phyloP scores from a whole-genome alignment of 805 yeast genomes.

The Pichia membranifaciens region DNA sequence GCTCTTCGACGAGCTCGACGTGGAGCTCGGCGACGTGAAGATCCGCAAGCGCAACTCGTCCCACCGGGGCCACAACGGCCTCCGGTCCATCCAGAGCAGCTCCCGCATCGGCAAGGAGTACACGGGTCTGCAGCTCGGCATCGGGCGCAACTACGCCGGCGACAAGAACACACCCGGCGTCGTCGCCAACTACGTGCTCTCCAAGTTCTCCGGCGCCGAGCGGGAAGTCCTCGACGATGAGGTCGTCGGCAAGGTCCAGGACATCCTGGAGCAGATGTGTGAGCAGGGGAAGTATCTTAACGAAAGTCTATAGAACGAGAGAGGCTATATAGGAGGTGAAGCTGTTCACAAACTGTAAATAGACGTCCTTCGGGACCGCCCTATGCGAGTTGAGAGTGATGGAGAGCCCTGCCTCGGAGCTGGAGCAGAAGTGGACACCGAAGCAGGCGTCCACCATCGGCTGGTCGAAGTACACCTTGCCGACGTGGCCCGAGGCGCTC shows the following conservation, averaged over 20 bases:
- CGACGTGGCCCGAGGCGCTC: background rate
- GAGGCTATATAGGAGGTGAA: background rate
- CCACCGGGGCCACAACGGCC: conserved; percentile 81
- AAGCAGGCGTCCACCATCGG: conserved; percentile 14
- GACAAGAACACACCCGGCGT: conserved; percentile 26
- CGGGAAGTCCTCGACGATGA: conserved; percentile 32
- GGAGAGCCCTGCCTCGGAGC: conserved; percentile 1
- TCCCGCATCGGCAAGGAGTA: conserved; percentile 42
- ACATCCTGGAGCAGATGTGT: conserved; percentile 33
- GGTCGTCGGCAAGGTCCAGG: conserved; percentile 37
- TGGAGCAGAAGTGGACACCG: conserved; percentile 10
- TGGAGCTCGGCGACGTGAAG: conserved; percentile 60
- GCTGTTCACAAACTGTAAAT: conserved; percentile 5
- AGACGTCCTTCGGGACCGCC: conserved; percentile 2
- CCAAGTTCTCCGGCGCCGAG: conserved; percentile 45
- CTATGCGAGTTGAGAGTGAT: conserved; percentile 11
- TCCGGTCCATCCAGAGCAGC: conserved; percentile 46
- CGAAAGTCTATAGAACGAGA: conserved; percentile 15
- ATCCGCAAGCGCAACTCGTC: conserved; percentile 55
- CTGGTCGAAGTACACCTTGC: conserved; percentile 12
- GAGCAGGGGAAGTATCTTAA: conserved; percentile 23
- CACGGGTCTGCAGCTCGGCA: conserved; percentile 69
- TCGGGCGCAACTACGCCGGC: conserved; percentile 56
- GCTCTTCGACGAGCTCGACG: conserved; percentile 73
- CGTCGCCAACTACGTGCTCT: conserved; percentile 61